Conservation (phyloP, 2,329 filamentous ascomycete species). For the Phyllosticta ampelicida region DNA sequence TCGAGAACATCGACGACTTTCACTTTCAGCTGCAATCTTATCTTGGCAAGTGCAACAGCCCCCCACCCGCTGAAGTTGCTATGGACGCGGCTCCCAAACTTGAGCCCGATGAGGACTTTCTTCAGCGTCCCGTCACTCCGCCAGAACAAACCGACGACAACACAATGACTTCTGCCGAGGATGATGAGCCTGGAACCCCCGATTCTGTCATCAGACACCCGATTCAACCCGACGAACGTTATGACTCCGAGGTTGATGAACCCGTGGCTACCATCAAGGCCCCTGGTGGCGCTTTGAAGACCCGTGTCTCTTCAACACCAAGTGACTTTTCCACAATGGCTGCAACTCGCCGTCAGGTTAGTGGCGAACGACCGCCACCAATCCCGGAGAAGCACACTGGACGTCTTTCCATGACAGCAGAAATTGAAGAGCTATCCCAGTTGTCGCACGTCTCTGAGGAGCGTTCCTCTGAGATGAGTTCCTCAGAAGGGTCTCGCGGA, state of each 20-base stretch:
- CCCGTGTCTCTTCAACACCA: constrained; percentile 75
- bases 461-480: constrained; percentile 17
- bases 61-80: constrained; percentile 15
- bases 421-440: constrained; percentile 8
- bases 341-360: constrained; percentile 74
- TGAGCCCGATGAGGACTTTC: constrained; percentile 28
- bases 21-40: constrained; percentile 46
- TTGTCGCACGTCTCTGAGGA: constrained; percentile 7
- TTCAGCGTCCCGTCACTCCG: constrained; percentile 43
- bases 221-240: constrained; percentile 33
- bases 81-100: constrained; percentile 23
- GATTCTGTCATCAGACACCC: constrained; percentile 83
- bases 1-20: constrained; percentile 41
- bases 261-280: constrained; percentile 81
- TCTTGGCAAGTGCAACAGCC: constrained; percentile 27
- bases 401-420: constrained; percentile 22
- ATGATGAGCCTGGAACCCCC: constrained; percentile 55
- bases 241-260: constrained; percentile 52
- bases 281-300: constrained; percentile 76
- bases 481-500: constrained; percentile 16
- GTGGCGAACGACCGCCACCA: constrained; percentile 51
- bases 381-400: constrained; percentile 28
- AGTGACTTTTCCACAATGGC: constrained; percentile 78
- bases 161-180: constrained; percentile 44
- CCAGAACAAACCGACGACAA: constrained; percentile 25